Evolutionary conservation across 805 yeast species (phyloP).

Genomic region (Metschnikowia koreensis): DNA sequence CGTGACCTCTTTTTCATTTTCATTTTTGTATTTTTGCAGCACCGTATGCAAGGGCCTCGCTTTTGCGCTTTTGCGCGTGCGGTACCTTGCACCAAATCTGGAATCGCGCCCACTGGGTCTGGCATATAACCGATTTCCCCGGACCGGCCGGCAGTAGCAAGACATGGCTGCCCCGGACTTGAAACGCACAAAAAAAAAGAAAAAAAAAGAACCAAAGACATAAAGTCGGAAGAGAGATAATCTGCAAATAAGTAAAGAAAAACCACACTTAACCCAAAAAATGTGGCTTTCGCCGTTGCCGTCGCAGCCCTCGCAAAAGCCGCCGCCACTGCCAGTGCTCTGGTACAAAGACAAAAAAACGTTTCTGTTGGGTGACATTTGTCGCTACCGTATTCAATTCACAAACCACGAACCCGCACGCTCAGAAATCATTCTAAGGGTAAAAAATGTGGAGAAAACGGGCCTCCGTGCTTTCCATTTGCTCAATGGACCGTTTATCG

Average conservation of each 20-base stretch:
- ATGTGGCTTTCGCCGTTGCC: too few relatives aligned
- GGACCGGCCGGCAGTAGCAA: not conserved
- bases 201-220: not conserved
- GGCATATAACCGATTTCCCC: not conserved
- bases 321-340: slow-evolving; percentile 8
- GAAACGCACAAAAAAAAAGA: not conserved
- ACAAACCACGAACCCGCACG: slow-evolving; percentile 12
- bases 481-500: slow-evolving; percentile 41
- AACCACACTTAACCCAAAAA: not conserved
- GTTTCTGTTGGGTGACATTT: slow-evolving; percentile 39
- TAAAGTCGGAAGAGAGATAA: not conserved
- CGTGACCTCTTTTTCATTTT: too few relatives aligned
- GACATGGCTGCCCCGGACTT: not conserved
- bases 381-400: slow-evolving; percentile 33
- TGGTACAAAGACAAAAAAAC: slow-evolving; percentile 39
- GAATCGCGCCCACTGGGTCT: not conserved
- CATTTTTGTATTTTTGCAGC: too few relatives aligned
- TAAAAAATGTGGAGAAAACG: slow-evolving; percentile 39
- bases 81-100: not conserved
- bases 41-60: not conserved
- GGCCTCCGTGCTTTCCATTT: slow-evolving; percentile 41
- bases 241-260: not conserved
- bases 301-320: not conserved
- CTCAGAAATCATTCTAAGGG: slow-evolving; percentile 28
- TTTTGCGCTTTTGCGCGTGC: not conserved